A percentile compares a stretch with the other conserved stretches of the same genome.
These are phyloP conservation scores for Corymbia calophylla DNA, from an alignment of 441 rosid species.

Conservation along the genomic window DNA sequence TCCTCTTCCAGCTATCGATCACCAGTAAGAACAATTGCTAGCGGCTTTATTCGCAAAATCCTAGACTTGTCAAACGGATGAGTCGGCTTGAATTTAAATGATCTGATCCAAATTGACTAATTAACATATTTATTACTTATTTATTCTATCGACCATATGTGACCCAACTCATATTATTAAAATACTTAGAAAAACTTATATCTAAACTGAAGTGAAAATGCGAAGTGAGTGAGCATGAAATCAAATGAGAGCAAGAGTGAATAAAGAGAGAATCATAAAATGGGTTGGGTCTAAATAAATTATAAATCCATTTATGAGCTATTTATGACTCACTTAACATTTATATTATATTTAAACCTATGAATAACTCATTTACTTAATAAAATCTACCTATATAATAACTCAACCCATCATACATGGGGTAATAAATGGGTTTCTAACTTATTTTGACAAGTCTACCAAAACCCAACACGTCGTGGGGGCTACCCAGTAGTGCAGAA, in stretches of 20 bases:
- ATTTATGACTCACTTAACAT: too few relatives aligned
- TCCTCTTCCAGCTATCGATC: neutral
- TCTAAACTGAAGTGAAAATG: fast-evolving
- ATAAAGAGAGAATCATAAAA: too few relatives aligned
- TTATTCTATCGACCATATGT: too few relatives aligned
- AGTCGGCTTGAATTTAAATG: fast-evolving
- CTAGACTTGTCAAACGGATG: neutral
- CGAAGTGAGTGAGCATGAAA: fast-evolving
- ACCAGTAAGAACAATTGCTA: neutral
- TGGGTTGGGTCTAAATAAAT: too few relatives aligned
- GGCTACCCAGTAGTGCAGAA: neutral
- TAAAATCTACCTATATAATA: fast-evolving
- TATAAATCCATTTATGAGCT: too few relatives aligned
- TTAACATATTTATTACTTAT: too few relatives aligned
- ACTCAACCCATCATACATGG: too few relatives aligned
- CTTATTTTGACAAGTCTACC: neutral
- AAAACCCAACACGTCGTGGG: neutral
- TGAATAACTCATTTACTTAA: neutral
- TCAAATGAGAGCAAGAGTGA: fast-evolving
- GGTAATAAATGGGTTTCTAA: too few relatives aligned
- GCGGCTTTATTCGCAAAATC: neutral
- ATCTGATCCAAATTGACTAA: fast-evolving
- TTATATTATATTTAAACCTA: too few relatives aligned
- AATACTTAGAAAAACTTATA: too few relatives aligned
- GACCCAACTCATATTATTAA: too few relatives aligned